A percentile compares a stretch with the other conserved stretches of the same genome.
phyloP scores from a whole-genome alignment of 371 early-diverging fungal genomes.

The Apophysomyces trapeziformis region DNA sequence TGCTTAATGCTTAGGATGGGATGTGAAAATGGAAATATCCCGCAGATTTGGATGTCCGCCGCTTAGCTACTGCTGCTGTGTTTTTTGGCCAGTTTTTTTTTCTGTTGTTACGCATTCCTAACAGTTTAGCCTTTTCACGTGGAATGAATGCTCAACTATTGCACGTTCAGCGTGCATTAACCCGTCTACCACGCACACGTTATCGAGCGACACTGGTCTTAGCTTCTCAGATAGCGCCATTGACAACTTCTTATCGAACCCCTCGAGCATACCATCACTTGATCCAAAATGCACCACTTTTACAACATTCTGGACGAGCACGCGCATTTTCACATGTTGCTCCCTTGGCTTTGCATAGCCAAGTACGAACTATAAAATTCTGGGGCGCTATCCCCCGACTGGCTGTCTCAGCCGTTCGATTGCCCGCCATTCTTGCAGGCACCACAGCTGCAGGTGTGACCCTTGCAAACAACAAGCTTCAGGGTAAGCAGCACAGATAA shows the following conservation, averaged over 20 bases:
- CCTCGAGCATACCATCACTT: constrained; percentile 16
- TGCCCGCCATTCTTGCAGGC: constrained; percentile 44
- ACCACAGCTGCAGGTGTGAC: constrained; percentile 48
- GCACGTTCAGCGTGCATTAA: not conserved
- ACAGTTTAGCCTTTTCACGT: constrained; percentile 5
- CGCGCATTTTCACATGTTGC: constrained; percentile 37
- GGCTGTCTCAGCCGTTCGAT: constrained; percentile 34
- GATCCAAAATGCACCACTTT: constrained; percentile 20
- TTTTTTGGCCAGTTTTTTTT: not conserved
- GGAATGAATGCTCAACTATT: constrained; percentile 5
- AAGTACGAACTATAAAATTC: constrained; percentile 36
- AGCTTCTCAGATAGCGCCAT: not conserved
- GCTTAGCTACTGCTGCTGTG: not conserved
- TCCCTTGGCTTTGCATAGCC: constrained; percentile 25
- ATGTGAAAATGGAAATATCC: too few relatives aligned
- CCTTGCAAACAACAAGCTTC: constrained; percentile 46
- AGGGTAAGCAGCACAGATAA: constrained; percentile 30
- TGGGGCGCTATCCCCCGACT: constrained; percentile 32
- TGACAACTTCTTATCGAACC: not conserved
- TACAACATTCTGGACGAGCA: constrained; percentile 32
- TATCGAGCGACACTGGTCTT: not conserved
- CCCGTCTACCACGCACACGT: not conserved
- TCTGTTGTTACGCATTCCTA: too few relatives aligned
- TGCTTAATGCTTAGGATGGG: not conserved
- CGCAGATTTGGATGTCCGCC: not conserved